These are phyloP conservation scores for Poa annua DNA, from an alignment of 176 grass and related monocot species.

Conservation along the genomic window DNA sequence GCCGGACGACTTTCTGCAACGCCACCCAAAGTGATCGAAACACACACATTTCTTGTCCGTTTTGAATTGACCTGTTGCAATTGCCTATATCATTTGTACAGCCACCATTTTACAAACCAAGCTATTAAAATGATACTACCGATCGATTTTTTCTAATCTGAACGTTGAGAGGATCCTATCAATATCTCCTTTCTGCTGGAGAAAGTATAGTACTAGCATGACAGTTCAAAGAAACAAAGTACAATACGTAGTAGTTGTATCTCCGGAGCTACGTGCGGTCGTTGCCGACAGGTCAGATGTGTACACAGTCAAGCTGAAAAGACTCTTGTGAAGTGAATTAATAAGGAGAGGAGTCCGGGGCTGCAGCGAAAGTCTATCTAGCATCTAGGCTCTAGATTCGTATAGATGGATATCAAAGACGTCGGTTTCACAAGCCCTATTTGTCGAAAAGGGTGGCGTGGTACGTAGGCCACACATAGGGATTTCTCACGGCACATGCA, in stretches of 20 bases:
- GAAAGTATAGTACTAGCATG: background rate
- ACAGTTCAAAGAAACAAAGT: background rate
- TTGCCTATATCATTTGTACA: too few species aligned
- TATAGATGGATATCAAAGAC: background rate
- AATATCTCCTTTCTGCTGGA: background rate
- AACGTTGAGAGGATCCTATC: background rate
- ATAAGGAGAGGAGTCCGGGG: background rate
- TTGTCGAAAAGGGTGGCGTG: slow-evolving; percentile 30
- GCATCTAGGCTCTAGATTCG: background rate
- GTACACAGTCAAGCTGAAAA: background rate
- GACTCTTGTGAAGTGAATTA: background rate
- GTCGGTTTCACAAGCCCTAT: slow-evolving; percentile 29
- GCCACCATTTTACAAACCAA: background rate
- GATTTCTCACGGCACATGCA: slow-evolving; percentile 8
- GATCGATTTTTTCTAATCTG: background rate
- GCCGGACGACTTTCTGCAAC: too few species aligned
- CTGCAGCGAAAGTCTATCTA: background rate
- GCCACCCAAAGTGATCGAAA: too few species aligned
- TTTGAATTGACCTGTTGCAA: too few species aligned
- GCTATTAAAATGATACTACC: background rate
- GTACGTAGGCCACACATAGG: background rate
- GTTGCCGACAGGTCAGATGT: slow-evolving; percentile 11
- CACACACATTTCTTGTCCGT: too few species aligned
- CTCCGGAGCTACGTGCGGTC: background rate
- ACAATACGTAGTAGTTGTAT: background rate